Conservation (phyloP, 208 protist species). For the Angomonas ambiguus region DNA sequence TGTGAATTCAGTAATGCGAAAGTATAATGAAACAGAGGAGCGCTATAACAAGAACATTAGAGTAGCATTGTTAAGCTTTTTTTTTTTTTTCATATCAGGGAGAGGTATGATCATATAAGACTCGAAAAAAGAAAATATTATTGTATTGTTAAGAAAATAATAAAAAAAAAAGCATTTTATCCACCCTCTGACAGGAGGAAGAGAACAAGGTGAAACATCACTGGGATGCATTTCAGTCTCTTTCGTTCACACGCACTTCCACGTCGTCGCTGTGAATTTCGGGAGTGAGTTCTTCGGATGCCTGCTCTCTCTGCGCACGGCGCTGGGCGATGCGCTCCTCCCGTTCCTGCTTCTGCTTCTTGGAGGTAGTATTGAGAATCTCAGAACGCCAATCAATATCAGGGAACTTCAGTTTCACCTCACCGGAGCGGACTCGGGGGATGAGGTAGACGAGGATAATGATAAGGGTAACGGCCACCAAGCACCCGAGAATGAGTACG, state of each 20-base stretch:
- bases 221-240: neutral
- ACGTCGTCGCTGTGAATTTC: neutral
- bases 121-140: too few relatives aligned
- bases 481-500: constrained; percentile 38
- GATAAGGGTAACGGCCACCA: constrained; percentile 17
- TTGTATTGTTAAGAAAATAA: too few relatives aligned
- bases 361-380: constrained; percentile 35
- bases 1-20: constrained; percentile 11
- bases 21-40: constrained; percentile 10
- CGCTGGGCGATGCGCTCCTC: constrained; percentile 12
- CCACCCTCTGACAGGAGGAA: neutral
- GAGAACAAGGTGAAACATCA: neutral
- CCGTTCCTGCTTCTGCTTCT: constrained; percentile 26
- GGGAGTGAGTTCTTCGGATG: neutral
- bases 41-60: constrained; percentile 11
- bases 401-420: constrained; percentile 32
- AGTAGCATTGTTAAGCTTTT: neutral
- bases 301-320: constrained; percentile 10
- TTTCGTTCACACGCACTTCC: neutral
- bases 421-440: constrained; percentile 30
- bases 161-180: constrained; percentile 17
- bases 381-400: constrained; percentile 45
- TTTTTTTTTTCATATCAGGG: neutral
- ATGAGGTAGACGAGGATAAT: constrained; percentile 20
- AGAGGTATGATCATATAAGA: neutral